These are phyloP conservation scores for Talaromyces adpressus DNA, from an alignment of 495 filamentous ascomycete species.

Conservation along the genomic window DNA sequence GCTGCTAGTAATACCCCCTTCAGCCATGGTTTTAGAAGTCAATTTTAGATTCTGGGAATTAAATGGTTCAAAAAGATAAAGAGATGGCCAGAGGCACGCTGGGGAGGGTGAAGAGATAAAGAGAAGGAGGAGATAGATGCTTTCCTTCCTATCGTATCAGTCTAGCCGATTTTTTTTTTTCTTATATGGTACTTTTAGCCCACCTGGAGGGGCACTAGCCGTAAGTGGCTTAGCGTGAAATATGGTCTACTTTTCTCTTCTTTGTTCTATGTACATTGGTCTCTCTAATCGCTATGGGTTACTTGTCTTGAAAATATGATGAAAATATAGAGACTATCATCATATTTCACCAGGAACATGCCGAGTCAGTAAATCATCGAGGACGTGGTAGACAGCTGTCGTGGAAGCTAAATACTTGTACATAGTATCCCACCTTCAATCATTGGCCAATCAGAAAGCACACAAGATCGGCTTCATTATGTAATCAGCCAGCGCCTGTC, in stretches of 20 bases:
- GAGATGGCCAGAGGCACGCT: too few species aligned
- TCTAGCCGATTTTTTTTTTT: constrained; percentile 4
- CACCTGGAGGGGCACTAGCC: too few species aligned
- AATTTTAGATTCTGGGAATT: too few species aligned
- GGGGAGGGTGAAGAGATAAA: not conserved
- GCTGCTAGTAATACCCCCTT: constrained; percentile 23
- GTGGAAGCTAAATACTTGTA: not conserved
- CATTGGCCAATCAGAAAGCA: not conserved
- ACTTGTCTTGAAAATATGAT: not conserved
- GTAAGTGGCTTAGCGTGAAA: not conserved
- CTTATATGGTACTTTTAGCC: not conserved
- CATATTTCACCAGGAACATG: not conserved
- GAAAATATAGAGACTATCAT: not conserved
- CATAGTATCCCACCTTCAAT: not conserved
- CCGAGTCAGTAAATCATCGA: not conserved
- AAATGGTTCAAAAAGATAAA: too few species aligned
- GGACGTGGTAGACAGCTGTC: not conserved
- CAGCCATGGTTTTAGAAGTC: not conserved
- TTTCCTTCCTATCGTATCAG: not conserved
- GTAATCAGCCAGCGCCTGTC: not conserved
- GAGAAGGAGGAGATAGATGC: not conserved
- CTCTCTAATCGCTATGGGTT: not conserved
- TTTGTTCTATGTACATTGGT: not conserved
- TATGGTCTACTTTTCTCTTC: not conserved
- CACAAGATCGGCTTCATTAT: not conserved